Base-by-base conservation (phyloP, 73 alveolate species). In the Symbiodinium pilosum region DNA sequence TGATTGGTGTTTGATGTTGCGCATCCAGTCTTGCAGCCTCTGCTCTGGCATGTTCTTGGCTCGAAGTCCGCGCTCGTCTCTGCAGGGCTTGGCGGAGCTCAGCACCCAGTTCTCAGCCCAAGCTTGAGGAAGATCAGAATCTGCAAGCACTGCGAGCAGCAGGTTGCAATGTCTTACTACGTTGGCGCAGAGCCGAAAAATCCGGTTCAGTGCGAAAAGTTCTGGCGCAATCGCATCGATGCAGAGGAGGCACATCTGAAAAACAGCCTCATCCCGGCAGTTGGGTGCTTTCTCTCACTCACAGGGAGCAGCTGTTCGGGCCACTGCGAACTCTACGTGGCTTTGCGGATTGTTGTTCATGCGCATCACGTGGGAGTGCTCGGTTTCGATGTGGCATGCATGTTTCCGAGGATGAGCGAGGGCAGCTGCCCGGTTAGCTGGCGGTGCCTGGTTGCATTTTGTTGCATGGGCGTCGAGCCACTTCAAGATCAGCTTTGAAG, bases 141-240 rank as follows among this genome's bases (percentile, higher is more conserved):
- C 9, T 52, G 20, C 69, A 9, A 52, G 20, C 69, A n/a, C n/a
- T n/a, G n/a, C n/a, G n/a, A n/a, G n/a, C n/a, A n/a, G 44, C 32
- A 73, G 43, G 85, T 18, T 73, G 97, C 77, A 54, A 91, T 84
- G 42, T 91, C 97, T 24, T 91, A 91, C 97, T 91, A 91, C 51
- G 97, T 91, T 54, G 97, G 97, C n/a, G 97, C 97, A 26, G 97
- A 91, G 40, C 97, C 97, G 87, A 91, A 71, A 34, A 91, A 91
- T 34, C 88, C 97, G 56, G 97, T 91, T 42, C 97, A 91, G 8
- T 59, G 88, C 41, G 97, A 91, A 43, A 91, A 91, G 88, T 91
- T 91, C 97, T 91, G 97, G 97, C 87, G 97, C 38, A 91, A 91
- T 71, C 97, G 97, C 40, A 91, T 91, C 52, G 97, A 91, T 71